These are phyloP conservation scores for Aureobasidium namibiae DNA, from an alignment of 2,329 filamentous ascomycete genomes.

Conservation along the genomic window DNA sequence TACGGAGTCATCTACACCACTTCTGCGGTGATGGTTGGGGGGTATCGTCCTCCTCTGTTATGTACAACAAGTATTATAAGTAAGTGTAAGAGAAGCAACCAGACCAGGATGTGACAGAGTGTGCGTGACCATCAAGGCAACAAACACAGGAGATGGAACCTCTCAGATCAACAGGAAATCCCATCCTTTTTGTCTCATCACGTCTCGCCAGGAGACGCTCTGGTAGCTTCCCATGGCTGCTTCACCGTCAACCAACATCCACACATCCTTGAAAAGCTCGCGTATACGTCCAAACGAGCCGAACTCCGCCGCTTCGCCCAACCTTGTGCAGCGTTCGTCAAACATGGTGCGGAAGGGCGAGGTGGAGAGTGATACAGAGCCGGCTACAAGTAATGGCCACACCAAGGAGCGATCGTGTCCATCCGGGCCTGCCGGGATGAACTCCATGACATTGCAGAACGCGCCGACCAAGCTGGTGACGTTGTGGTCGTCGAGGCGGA, in stretches of 20 bases:
- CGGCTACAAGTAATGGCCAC: conserved; percentile 88
- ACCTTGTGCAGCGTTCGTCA: conserved; percentile 60
- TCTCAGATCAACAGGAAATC: conserved; percentile 78
- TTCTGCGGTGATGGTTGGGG: neutral
- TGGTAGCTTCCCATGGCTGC: conserved; percentile 42
- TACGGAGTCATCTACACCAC: neutral
- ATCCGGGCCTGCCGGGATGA: conserved; percentile 69
- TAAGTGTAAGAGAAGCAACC: neutral
- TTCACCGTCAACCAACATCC: conserved; percentile 63
- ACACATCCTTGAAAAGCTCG: conserved; percentile 72
- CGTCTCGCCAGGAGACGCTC: conserved; percentile 87
- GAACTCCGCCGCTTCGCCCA: conserved; percentile 69
- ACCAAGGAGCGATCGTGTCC: conserved; percentile 87
- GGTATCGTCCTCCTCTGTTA: conserved; percentile 1
- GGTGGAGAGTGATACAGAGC: conserved; percentile 63
- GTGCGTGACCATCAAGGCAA: neutral
- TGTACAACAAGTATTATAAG: conserved; percentile 6
- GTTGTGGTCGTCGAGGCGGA: conserved; percentile 64
- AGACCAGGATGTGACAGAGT: conserved; percentile 10
- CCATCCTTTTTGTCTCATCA: conserved; percentile 87
- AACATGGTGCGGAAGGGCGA: conserved; percentile 74
- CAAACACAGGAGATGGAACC: neutral
- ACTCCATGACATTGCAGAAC: conserved; percentile 66
- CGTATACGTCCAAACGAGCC: conserved; percentile 82
- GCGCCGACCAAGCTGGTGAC: conserved; percentile 71